These are phyloP conservation scores for Catharanthus roseus DNA, from an alignment of 257 asterid genomes.

Conservation along the genomic window DNA sequence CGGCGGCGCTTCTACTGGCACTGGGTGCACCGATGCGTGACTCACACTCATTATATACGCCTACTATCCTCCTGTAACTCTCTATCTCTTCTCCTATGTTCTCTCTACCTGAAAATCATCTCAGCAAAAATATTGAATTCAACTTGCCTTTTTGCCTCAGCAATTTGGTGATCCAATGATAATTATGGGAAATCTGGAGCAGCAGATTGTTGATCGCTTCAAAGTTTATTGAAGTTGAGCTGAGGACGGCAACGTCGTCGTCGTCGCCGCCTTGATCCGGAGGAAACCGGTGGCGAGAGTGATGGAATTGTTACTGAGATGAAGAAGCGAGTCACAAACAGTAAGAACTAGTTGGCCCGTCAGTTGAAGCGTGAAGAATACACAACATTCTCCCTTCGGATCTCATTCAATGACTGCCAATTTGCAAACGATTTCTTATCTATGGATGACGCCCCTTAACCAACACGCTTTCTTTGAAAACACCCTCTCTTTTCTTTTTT, in stretches of 20 bases:
- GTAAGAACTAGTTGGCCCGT: not conserved
- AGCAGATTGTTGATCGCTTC: not conserved
- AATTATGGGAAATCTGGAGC: not conserved
- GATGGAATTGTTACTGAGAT: not conserved
- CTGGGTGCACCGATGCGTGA: conserved; percentile 93
- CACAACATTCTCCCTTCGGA: not conserved
- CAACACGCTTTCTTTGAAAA: not conserved
- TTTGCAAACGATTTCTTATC: not conserved
- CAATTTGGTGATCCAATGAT: not conserved
- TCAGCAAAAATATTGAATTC: not conserved
- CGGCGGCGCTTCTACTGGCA: conserved; percentile 95
- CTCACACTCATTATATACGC: conserved; percentile 54
- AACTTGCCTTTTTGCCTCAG: not conserved
- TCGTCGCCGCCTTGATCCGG: not conserved
- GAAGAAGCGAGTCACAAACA: not conserved
- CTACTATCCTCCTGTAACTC: not conserved
- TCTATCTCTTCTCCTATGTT: not conserved
- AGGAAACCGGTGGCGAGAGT: not conserved
- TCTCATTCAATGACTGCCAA: not conserved
- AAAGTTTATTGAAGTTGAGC: not conserved
- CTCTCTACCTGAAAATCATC: conserved; percentile 10
- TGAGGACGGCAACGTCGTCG: not conserved
- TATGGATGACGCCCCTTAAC: not conserved
- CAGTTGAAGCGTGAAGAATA: not conserved
- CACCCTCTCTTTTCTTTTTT: no score